Base-by-base conservation (phyloP, 2,329 filamentous ascomycete species). In the Aureobasidium sp. region DNA sequence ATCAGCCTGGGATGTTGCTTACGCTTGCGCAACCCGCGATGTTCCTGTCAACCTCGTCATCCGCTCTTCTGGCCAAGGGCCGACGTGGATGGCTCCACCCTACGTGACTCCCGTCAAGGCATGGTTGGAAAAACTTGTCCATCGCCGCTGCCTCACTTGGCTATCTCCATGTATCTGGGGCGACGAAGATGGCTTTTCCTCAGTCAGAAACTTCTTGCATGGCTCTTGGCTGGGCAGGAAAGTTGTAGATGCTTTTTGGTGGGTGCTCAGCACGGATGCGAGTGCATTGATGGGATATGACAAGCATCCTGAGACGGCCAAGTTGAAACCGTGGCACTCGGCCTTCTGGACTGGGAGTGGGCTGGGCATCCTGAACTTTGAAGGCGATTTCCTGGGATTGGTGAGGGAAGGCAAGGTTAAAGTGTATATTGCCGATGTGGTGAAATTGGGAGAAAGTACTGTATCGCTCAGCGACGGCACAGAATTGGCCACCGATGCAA, bases 131-230 rank as follows among this genome's bases (percentile, higher is more conserved):
- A 84, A 87, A 67, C 79, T 91, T 5, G 80, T 87, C 4, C 81
- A 82, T 36, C 87, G 83, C 0, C 84, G 89, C 0, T 79, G 88
- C 65, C 74, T 91, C 59, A 88, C 84, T 1, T 91, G 87, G 85
- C 85, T 92, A 72, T 86, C 83, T 57, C 89, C 89, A 0, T 91
- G 88, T 69, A 80, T 88, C 15, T 92, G 87, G 86, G 87, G 85
- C 5, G 77, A 79, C 1, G 81, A 79, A 1, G 86, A 85, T 68
- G 87, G 86, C 1, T 87, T 81, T 65, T 75, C 79, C 14, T 75
- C 74, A 12, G 75, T 83, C 1, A 79, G 84, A 3, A 69, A 72
- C 11, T 83, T 87, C 63, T 75, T 86, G 51, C 85, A 88, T 65
- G 76, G 78, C 25, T 87, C 83, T 0, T 72, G 75, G 37, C 59